Evolutionary conservation across 768 basidiomycete species (phyloP), one percentile per base, ranked within the genome.

Genomic region (Russula virescens): DNA sequence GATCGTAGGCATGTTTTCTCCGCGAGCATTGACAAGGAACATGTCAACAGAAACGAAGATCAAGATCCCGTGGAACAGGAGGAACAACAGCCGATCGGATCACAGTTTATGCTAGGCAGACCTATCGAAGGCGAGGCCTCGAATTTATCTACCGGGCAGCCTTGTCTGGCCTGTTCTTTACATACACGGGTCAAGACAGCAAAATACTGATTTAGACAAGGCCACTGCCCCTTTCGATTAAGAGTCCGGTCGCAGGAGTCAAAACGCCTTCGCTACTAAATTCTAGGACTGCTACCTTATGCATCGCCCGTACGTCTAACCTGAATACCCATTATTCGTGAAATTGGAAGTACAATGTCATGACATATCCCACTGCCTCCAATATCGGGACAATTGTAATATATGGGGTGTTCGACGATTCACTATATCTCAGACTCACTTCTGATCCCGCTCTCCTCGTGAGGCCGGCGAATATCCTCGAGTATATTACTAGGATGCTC

Each of bases 141-240:
- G 34, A 95, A 94, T 71, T 70, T 95, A 64, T 90, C 88, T 8
- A 86, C 92, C 40, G 89, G 90, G 34, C 81, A 83, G 84, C 81
- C 92, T 25, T 90, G 87, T 11, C 77, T 96, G 31, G 89, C 95
- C n/a, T n/a, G 21, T 91, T 89, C 3, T 79, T 96, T 34, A 94
- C 94, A 16, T 80, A 94, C 35, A 94, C 94, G 0, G 94, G 95
- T 40, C 90, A 94, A 68, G 83, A 94, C 71, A 81, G 88, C 14
- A 87, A 84, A 71, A 84, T 96, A 34, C 84, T 95, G 54, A 85
- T 97, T 50, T 78, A 16, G 94, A 97, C 71, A 94, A 95, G 76
- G 93, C 93, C 0, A 94, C 92, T 53, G 90, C 90, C n/a, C 89
- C 88, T 13, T 90, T 94, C 28, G 91, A 94, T 68, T 89, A 87